Conservation (phyloP, 805 yeast genomes). For the Blastobotrys attinorum region DNA sequence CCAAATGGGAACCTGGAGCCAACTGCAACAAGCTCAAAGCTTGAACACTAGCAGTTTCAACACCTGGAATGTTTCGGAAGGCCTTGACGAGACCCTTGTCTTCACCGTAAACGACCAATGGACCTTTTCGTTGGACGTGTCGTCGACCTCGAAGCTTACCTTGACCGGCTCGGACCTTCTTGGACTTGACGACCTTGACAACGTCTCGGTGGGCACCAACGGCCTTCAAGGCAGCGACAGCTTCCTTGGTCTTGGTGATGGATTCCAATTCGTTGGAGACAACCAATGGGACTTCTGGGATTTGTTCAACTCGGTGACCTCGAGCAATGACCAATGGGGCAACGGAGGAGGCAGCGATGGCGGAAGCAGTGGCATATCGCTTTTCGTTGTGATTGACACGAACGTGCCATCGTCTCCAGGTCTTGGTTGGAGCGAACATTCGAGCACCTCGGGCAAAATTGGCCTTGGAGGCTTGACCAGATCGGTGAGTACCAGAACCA, state of each 20-base stretch:
- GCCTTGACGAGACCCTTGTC: slow-evolving; percentile 98
- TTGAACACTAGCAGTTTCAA: slow-evolving; percentile 89
- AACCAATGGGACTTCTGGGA: slow-evolving; percentile 97
- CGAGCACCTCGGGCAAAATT: slow-evolving; percentile 99
- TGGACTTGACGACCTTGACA: slow-evolving; percentile 95
- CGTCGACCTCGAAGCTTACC: slow-evolving; percentile 99
- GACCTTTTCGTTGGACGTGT: slow-evolving; percentile 99
- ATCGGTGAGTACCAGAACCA: slow-evolving; percentile 99
- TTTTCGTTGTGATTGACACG: slow-evolving; percentile 99
- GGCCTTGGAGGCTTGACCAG: slow-evolving; percentile 99
- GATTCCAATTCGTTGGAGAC: slow-evolving; percentile 89
- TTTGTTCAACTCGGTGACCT: slow-evolving; percentile 99
- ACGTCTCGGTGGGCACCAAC: slow-evolving; percentile 98
- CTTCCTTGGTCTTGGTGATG: slow-evolving; percentile 94
- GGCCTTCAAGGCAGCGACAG: slow-evolving; percentile 95
- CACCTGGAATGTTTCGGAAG: slow-evolving; percentile 99
- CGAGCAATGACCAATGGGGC: slow-evolving; percentile 98
- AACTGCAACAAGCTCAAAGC: slow-evolving; percentile 93
- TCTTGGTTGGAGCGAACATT: slow-evolving; percentile 99
- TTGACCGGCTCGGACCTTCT: slow-evolving; percentile 99
- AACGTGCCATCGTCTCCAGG: slow-evolving; percentile 99
- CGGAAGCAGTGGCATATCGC: slow-evolving; percentile 99
- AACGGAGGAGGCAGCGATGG: slow-evolving; percentile 98
- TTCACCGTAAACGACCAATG: slow-evolving; percentile 95
- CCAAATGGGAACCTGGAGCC: slow-evolving; percentile 99